Evolutionary conservation across 768 basidiomycete genomes (phyloP), one percentile per base, ranked within the genome.

Genomic region (Lactarius quietus): DNA sequence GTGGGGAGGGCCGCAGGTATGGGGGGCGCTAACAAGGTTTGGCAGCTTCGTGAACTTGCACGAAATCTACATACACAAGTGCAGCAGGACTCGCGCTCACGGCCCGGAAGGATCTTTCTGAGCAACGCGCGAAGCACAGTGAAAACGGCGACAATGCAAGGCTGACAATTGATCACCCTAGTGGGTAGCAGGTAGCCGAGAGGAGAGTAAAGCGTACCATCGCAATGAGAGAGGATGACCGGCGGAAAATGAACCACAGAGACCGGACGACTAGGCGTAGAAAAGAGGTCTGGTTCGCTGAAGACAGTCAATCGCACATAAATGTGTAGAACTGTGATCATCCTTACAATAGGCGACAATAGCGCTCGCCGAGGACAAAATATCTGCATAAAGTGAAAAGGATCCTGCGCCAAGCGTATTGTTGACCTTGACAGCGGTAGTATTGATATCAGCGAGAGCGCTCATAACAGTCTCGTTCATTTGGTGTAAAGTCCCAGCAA

Each of bases 371-470:
- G 57, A 31, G 8, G 65, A 62, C 26, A 58, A 23, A 12, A 62
- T 23, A 45, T 18, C 39, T n/a, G 61, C 29, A 48, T 53, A 62
- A n/a, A 54, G 36, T 45, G 52, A 45, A 39, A 58, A 31, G 15
- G 39, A 43, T 38, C 51, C 33, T n/a, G 26, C n/a, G 4, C 57
- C 62, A 39, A 68, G 56, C 7, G 61, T 38, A 9, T 53, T 36
- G 48, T 61, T 69, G 31, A 69, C 57, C 54, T 43, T 64, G 38
- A 54, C 23, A 10, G 65, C 65, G 35, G 65, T 62, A 3, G 38
- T 43, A 41, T 68, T 59, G 26, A 69, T 61, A 28, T 68, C 62
- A 43, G 36, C 29, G 28, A 63, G 62, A 3, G 68, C 62, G n/a
- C 17, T 41, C 54, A 62, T 45, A 6, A 54, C 57, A 17, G 61